Conservation (phyloP, 2,329 filamentous ascomycete species). For the Ceratocystis cacaofunesta region DNA sequence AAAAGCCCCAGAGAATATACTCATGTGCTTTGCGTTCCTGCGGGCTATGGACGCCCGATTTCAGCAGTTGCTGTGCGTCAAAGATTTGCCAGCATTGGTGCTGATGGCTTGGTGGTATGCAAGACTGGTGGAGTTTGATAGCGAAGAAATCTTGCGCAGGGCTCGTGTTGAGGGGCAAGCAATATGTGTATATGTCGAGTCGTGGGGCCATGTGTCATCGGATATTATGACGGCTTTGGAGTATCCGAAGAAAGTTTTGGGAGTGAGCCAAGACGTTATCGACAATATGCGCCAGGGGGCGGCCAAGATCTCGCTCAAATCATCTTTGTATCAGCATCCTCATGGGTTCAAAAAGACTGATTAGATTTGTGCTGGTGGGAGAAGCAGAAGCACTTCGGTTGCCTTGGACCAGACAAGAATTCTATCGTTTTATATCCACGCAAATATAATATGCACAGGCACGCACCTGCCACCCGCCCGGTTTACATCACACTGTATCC, state of each 20-base stretch:
- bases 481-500: constrained; percentile 34
- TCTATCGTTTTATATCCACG: not conserved
- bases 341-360: not conserved
- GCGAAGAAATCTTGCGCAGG: constrained; percentile 32
- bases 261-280: not conserved
- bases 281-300: too few species aligned
- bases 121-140: constrained; percentile 27
- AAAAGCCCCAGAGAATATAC: constrained; percentile 27
- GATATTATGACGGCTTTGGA: constrained; percentile 14
- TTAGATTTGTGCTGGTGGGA: not conserved
- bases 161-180: constrained; percentile 35
- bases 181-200: constrained; percentile 29
- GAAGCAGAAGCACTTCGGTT: not conserved
- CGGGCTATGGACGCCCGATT: constrained; percentile 31
- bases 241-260: constrained; percentile 10
- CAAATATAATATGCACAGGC: not conserved
- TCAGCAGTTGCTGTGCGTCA: constrained; percentile 30
- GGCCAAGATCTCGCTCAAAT: not conserved
- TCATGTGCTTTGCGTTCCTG: constrained; percentile 35
- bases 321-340: not conserved
- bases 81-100: constrained; percentile 39
- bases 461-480: not conserved
- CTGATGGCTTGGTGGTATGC: constrained; percentile 44
- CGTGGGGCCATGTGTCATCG: constrained; percentile 2
- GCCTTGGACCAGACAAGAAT: not conserved